Base-by-base conservation (phyloP, 352 stramenopile species). In the Globisporangium yorkense region DNA sequence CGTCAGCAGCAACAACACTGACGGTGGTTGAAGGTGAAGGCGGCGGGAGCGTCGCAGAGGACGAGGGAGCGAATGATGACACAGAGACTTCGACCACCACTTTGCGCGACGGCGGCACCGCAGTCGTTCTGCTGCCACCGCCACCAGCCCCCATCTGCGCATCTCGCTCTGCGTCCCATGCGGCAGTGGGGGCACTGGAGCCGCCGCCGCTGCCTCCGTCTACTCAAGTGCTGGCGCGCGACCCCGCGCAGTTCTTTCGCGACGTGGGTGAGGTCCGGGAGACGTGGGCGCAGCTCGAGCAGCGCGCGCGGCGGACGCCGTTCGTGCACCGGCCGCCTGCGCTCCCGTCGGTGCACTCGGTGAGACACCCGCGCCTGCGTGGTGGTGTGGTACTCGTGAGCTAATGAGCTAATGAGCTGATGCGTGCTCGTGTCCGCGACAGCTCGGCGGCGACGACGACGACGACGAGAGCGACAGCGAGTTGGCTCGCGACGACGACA, bases 281-380 rank as follows among this genome's bases (percentile, higher is more conserved):
- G 58, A 88, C 74, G 24, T 93, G 80, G 74, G 70, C 63, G 2
- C 62, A 85, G 52, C 59, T 91, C 21, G 72, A 88, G 69, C 77
- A 81, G 50, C 78, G 73, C 29, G 81, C 75, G 31, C 66, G 66
- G 45, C 51, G 58, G 8, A 63, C 80, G 20, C 72, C 79, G 31
- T 82, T 71, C 63, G 56, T 68, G 33, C 69, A 87, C 16, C 68
- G 68, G 0, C 84, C 79, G 12, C 59, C 54, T n/a, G 39, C 66
- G 12, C 64, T 93, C 46, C 80, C 81, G 10, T 91, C 81, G 10
- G 65, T 74, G 66, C 68, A 66, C 41, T 31, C 43, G 60, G 53
- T 61, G 43, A 51, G 52, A 50, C 51, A 48, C 3, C 10, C 18
- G 37, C 37, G 10, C 33, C 24, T 37, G 33, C 9, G 33, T 37